Conservation (phyloP, 352 stramenopile species). For the Thraustochytrium striatum region DNA sequence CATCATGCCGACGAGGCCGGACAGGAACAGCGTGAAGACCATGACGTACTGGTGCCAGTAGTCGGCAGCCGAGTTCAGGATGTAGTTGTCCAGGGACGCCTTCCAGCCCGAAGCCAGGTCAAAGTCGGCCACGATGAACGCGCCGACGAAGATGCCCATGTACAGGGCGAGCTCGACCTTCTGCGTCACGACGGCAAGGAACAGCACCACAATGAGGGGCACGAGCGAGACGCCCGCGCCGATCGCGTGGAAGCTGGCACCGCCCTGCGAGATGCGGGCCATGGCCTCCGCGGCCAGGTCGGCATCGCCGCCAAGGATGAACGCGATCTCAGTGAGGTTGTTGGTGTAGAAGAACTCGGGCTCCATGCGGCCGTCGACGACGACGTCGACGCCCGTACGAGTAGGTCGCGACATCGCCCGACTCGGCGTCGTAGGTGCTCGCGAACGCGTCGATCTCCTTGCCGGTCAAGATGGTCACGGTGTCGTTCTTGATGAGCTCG, state of each 20-base stretch:
- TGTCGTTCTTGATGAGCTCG: too few species aligned
- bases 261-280: too few species aligned
- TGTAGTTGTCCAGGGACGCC: slow-evolving; percentile 56
- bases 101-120: slow-evolving; percentile 56
- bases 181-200: slow-evolving; percentile 57
- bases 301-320: too few species aligned
- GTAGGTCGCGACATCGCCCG: too few species aligned
- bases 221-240: slow-evolving; percentile 55
- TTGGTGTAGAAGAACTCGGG: too few species aligned
- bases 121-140: slow-evolving; percentile 58
- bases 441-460: too few species aligned
- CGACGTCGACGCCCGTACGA: too few species aligned
- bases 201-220: slow-evolving; percentile 58
- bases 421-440: too few species aligned
- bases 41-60: slow-evolving; percentile 57
- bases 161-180: slow-evolving; percentile 62
- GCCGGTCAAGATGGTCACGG: too few species aligned
- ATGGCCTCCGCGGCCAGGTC: too few species aligned
- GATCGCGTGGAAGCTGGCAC: slow-evolving; percentile 54
- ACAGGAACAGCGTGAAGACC: slow-evolving; percentile 64
- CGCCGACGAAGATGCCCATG: slow-evolving; percentile 59
- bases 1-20: slow-evolving; percentile 57
- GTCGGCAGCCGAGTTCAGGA: slow-evolving; percentile 57
- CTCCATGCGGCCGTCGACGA: too few species aligned
- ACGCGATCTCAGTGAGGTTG: too few species aligned